Conservation (phyloP, 306 rosid species). For the Inga leiocalycina region DNA sequence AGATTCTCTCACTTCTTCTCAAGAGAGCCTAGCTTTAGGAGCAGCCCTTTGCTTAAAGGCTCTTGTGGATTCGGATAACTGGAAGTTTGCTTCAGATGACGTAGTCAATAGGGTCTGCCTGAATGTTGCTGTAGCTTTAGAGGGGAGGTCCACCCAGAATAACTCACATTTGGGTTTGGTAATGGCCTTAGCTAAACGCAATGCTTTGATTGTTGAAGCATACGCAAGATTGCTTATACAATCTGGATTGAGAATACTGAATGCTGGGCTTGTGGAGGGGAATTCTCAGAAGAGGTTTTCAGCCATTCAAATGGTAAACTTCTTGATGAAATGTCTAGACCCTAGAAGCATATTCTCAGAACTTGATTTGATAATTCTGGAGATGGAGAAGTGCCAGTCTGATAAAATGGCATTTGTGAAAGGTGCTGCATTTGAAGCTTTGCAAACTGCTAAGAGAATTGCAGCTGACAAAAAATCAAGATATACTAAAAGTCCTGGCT, state of each 20-base stretch:
- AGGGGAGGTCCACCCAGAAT: constrained; percentile 64
- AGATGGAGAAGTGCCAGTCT: constrained; percentile 74
- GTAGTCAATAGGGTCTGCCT: constrained; percentile 81
- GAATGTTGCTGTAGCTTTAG: constrained; percentile 76
- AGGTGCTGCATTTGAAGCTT: constrained; percentile 88
- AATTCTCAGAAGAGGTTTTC: constrained; percentile 79
- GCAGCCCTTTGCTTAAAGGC: constrained; percentile 84
- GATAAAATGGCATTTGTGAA: constrained; percentile 82
- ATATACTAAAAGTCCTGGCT: constrained; percentile 53
- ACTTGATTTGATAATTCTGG: constrained; percentile 60
- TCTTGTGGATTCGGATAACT: constrained; percentile 81
- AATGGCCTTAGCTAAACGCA: constrained; percentile 74
- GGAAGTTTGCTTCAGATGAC: constrained; percentile 82
- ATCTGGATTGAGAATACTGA: constrained; percentile 67
- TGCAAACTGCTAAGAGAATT: constrained; percentile 80
- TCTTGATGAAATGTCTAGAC: constrained; percentile 79
- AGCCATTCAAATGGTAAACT: constrained; percentile 79
- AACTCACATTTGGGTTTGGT: constrained; percentile 78
- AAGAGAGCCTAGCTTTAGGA: constrained; percentile 73
- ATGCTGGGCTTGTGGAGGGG: constrained; percentile 57
- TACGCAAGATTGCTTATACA: constrained; percentile 78
- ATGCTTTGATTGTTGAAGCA: constrained; percentile 72
- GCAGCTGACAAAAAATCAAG: constrained; percentile 51
- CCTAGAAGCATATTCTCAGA: constrained; percentile 76
- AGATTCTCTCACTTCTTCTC: constrained; percentile 66